Conservation (phyloP, 2,329 filamentous ascomycete genomes). For the Zarea fungicola region DNA sequence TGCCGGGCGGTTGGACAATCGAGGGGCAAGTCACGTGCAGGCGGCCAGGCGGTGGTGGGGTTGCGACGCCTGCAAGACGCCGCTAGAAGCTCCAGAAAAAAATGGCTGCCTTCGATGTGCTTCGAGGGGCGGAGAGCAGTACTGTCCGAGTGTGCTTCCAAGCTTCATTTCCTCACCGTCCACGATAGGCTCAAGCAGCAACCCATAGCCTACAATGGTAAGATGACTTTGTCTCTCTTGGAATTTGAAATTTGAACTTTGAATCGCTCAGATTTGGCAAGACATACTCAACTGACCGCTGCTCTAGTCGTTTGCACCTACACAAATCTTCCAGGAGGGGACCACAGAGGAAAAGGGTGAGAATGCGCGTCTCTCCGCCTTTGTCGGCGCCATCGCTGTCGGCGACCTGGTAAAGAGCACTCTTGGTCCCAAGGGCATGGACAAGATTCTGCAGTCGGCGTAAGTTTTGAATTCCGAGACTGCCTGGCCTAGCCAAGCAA, state of each 20-base stretch:
- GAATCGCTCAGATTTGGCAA: too few species aligned
- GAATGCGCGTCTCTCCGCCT: constrained; percentile 97
- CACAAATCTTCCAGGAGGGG: constrained; percentile 96
- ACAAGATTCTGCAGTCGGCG: constrained; percentile 96
- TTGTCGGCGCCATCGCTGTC: constrained; percentile 96
- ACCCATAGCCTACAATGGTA: constrained; percentile 11
- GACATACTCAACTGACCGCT: constrained; percentile 17
- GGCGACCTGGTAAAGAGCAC: constrained; percentile 97
- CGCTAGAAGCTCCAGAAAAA: constrained; percentile 15
- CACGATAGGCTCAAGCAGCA: constrained; percentile 7
- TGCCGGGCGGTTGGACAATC: constrained; percentile 23
- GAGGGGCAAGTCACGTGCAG: constrained; percentile 39
- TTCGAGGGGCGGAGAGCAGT: constrained; percentile 14
- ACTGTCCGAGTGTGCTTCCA: too few species aligned
- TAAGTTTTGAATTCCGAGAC: constrained; percentile 42
- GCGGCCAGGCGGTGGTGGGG: constrained; percentile 3
- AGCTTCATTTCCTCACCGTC: constrained; percentile 4
- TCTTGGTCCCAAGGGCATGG: constrained; percentile 96
- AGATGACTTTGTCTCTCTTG: constrained; percentile 2
- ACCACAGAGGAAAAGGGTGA: constrained; percentile 97
- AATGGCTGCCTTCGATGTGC: constrained; percentile 14
- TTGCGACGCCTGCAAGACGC: constrained; percentile 8
- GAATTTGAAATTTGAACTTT: not conserved
- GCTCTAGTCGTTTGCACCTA: constrained; percentile 67
- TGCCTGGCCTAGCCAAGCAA: not conserved